Evolutionary conservation across 305 asterid genomes (phyloP).

Genomic region (Fraxinus ornus): DNA sequence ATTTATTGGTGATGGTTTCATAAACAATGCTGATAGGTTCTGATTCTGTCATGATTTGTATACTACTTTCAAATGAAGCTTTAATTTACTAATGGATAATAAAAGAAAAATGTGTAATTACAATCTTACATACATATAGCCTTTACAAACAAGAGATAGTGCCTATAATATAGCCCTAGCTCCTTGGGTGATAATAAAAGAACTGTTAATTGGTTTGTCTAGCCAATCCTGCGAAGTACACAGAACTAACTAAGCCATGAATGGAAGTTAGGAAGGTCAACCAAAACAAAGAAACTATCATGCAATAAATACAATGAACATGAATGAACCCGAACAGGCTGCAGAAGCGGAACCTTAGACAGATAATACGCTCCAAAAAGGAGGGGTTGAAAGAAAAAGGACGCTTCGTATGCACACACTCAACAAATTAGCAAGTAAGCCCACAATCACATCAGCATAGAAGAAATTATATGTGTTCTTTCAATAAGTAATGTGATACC

Average conservation of each 20-base stretch:
- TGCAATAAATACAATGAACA: background rate
- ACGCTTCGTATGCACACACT: background rate
- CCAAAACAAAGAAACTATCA: too few relatives aligned
- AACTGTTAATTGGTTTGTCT: background rate
- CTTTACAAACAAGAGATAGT: background rate
- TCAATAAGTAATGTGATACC: slow-evolving; percentile 40
- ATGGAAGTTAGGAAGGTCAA: too few relatives aligned
- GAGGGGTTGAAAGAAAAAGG: background rate
- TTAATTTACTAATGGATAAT: background rate
- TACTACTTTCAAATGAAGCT: background rate
- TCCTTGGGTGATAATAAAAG: background rate
- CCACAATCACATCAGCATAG: background rate
- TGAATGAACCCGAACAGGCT: background rate
- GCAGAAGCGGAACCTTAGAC: background rate
- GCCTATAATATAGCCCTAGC: background rate
- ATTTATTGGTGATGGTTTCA: background rate
- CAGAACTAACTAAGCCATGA: too few relatives aligned
- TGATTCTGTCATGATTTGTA: slow-evolving; percentile 5
- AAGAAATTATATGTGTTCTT: background rate
- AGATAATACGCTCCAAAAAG: background rate
- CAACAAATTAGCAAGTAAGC: background rate
- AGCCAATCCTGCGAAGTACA: too few relatives aligned
- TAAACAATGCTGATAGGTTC: slow-evolving; percentile 5
- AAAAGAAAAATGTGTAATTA: background rate
- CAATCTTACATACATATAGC: background rate